Conservation (phyloP, 2,329 filamentous ascomycete species). For the Pseudogymnoascus pannorum region DNA sequence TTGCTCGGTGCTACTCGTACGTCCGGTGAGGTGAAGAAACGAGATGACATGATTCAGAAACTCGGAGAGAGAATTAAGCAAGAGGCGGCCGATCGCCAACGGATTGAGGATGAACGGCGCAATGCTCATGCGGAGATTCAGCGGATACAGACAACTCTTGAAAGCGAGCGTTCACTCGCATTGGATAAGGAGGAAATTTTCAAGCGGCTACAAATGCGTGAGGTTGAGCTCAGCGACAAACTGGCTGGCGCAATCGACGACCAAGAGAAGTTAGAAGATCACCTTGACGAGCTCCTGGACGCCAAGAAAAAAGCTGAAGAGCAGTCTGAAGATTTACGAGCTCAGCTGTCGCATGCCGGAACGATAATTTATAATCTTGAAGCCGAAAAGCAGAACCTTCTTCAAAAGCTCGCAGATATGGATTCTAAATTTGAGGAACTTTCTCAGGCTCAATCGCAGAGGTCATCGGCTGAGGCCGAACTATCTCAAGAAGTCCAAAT, state of each 20-base stretch:
- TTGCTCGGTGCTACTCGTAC: conserved; percentile 86
- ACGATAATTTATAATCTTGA: conserved; percentile 80
- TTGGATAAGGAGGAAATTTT: conserved; percentile 99
- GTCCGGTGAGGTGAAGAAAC: conserved; percentile 86
- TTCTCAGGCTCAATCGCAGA: conserved; percentile 61
- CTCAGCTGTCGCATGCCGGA: conserved; percentile 86
- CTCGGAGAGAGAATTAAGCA: conserved; percentile 76
- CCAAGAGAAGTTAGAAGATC: conserved; percentile 87
- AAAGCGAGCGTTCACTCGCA: conserved; percentile 91
- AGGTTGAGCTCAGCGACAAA: conserved; percentile 87
- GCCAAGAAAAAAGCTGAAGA: conserved; percentile 86
- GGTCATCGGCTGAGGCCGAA: conserved; percentile 67
- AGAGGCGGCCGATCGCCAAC: conserved; percentile 67
- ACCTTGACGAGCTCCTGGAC: conserved; percentile 79
- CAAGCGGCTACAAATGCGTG: conserved; percentile 86
- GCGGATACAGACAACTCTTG: conserved; percentile 84
- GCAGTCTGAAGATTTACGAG: conserved; percentile 69
- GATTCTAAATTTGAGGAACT: conserved; percentile 66
- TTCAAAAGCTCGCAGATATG: conserved; percentile 58
- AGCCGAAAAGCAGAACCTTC: conserved; percentile 72
- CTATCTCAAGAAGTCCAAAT: conserved; percentile 81
- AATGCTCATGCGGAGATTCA: conserved; percentile 82
- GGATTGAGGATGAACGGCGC: conserved; percentile 83
- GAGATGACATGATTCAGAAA: conserved; percentile 86
- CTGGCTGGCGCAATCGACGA: conserved; percentile 86